Conservation (phyloP, 352 stramenopile genomes). For the Pseudoperonospora humuli region DNA sequence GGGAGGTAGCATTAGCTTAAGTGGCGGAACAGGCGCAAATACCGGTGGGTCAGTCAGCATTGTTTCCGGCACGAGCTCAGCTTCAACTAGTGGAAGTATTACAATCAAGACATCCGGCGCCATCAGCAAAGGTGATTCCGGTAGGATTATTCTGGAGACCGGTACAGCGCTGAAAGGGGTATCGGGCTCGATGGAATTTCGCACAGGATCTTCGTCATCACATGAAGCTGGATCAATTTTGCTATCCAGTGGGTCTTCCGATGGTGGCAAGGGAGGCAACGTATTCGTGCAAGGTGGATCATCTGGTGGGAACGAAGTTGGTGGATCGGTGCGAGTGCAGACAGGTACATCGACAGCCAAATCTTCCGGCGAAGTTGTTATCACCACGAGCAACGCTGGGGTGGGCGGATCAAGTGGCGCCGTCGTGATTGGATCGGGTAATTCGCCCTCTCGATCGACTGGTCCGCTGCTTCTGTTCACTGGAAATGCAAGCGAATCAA, state of each 20-base stretch:
- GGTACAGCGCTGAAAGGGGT: slow-evolving; percentile 11
- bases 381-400: slow-evolving; percentile 31
- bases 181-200: slow-evolving; percentile 36
- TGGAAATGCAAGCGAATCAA: slow-evolving; percentile 29
- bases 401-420: slow-evolving; percentile 38
- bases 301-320: slow-evolving; percentile 24
- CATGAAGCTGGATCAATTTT: slow-evolving; percentile 25
- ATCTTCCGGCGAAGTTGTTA: slow-evolving; percentile 37
- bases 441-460: slow-evolving; percentile 29
- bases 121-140: slow-evolving; percentile 16
- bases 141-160: slow-evolving; percentile 26
- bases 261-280: slow-evolving; percentile 23
- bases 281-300: slow-evolving; percentile 29
- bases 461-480: slow-evolving; percentile 37
- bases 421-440: slow-evolving; percentile 42
- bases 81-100: slow-evolving; percentile 45
- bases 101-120: slow-evolving; percentile 23
- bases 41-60: slow-evolving; percentile 50
- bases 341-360: slow-evolving; percentile 33
- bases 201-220: slow-evolving; percentile 27
- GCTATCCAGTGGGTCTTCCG: slow-evolving; percentile 29
- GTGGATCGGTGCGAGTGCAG: slow-evolving; percentile 39
- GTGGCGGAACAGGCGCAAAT: slow-evolving; percentile 30
- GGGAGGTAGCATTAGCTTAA: slow-evolving; percentile 49
- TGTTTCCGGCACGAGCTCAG: slow-evolving; percentile 29